Conservation (phyloP, 106 monocot genomes). For the Hemerocallis citrina region DNA sequence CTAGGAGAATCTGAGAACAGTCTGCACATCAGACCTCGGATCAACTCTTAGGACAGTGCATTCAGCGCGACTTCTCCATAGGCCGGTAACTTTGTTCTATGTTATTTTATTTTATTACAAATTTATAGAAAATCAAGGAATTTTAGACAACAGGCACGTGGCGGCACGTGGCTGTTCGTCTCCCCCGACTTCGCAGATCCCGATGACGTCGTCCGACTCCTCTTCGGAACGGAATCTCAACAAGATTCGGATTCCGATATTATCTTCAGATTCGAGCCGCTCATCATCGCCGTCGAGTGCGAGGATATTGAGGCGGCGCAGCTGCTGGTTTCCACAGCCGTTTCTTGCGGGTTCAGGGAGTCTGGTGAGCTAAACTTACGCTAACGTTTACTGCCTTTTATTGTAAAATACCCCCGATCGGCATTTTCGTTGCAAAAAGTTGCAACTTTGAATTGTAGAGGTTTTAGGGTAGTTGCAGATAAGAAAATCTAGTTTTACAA, state of each 20-base stretch:
- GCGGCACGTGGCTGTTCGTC: conserved; percentile 75
- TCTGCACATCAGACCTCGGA: no score
- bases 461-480: no score
- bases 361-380: conserved; percentile 69
- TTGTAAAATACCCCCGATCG: neutral
- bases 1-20: no score
- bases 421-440: neutral
- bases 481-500: no score
- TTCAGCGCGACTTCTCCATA: no score
- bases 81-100: no score
- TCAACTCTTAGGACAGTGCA: no score
- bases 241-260: conserved; percentile 11
- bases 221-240: conserved; percentile 22
- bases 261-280: conserved; percentile 81
- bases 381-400: neutral
- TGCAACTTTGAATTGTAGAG: no score
- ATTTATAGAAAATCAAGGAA: no score
- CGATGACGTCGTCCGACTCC: conserved; percentile 28
- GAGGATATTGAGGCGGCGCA: conserved; percentile 47
- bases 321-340: conserved; percentile 44
- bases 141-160: no score
- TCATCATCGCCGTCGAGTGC: conserved; percentile 79
- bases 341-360: conserved; percentile 77
- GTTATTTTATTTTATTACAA: no score
- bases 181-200: conserved; percentile 63